phyloP scores from a whole-genome alignment of 768 basidiomycete genomes.

The Leccinum boreale region DNA sequence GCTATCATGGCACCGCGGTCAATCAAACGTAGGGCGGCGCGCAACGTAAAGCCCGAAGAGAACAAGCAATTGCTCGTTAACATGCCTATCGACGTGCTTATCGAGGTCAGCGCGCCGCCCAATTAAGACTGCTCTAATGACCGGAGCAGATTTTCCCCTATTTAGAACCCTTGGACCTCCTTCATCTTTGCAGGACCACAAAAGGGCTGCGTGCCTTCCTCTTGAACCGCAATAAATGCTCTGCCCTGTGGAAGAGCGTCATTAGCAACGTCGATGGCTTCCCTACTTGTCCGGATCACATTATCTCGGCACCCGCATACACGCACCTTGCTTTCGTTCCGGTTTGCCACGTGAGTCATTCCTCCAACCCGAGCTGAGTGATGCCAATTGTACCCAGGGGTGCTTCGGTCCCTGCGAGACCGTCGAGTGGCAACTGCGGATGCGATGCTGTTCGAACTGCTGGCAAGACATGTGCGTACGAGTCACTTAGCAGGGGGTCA shows the following conservation, averaged over 20 bases:
- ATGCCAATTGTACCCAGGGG: not conserved
- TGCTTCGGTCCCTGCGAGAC: constrained; percentile 1
- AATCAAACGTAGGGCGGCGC: not conserved
- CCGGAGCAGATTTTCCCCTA: not conserved
- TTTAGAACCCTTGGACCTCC: constrained; percentile 31
- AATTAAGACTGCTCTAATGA: not conserved
- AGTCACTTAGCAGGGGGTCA: not conserved
- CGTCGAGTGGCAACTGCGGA: constrained; percentile 12
- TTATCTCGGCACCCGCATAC: constrained; percentile 26
- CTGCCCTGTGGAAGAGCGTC: constrained; percentile 25
- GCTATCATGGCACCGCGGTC: constrained; percentile 2
- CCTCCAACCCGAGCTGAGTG: not conserved
- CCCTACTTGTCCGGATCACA: constrained; percentile 24
- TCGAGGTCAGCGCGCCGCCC: constrained; percentile 9
- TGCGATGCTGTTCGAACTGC: constrained; percentile 9
- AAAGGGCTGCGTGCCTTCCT: constrained; percentile 23
- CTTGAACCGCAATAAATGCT: constrained; percentile 15
- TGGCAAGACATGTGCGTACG: constrained; percentile 9
- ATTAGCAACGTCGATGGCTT: constrained; percentile 21
- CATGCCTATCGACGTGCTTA: constrained; percentile 11
- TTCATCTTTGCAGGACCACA: constrained; percentile 30
- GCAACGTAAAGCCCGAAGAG: not conserved
- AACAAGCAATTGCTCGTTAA: constrained; percentile 1
- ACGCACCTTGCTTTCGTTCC: constrained; percentile 27
- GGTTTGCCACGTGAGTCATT: constrained; percentile 29